phyloP scores from a whole-genome alignment of 371 early-diverging fungal species.

The Batrachochytrium dendrobatidis region DNA sequence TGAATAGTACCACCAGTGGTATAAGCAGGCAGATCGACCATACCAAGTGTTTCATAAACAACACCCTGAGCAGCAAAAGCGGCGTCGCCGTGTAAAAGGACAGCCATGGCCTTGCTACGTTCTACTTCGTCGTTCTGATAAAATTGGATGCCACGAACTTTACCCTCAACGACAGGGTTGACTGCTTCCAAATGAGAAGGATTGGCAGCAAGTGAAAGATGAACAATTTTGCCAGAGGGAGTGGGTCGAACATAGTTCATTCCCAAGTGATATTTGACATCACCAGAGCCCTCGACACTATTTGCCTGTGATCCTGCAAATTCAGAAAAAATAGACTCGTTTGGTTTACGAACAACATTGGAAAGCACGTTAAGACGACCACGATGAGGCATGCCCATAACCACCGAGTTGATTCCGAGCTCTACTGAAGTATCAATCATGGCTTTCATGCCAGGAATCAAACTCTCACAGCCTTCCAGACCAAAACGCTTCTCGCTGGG shows the following conservation, averaged over 20 bases:
- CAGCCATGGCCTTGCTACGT: conserved; percentile 74
- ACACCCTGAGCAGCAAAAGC: conserved; percentile 97
- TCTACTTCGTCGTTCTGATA: conserved; percentile 76
- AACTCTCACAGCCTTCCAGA: conserved; percentile 92
- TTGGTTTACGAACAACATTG: conserved; percentile 95
- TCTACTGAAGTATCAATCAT: conserved; percentile 92
- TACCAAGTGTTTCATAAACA: conserved; percentile 93
- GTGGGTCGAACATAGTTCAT: conserved; percentile 90
- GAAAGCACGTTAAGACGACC: conserved; percentile 96
- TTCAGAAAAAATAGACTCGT: conserved; percentile 95
- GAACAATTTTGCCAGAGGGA: conserved; percentile 89
- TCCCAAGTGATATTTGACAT: conserved; percentile 96
- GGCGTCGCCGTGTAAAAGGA: conserved; percentile 96
- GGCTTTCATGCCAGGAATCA: conserved; percentile 97
- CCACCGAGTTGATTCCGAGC: conserved; percentile 84
- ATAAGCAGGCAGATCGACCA: conserved; percentile 89
- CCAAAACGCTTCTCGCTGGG: conserved; percentile 96
- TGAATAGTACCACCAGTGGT: conserved; percentile 95
- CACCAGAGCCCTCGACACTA: conserved; percentile 90
- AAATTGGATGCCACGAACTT: conserved; percentile 89
- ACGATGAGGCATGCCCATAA: conserved; percentile 98
- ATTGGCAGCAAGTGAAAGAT: conserved; percentile 93
- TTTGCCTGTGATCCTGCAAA: conserved; percentile 74
- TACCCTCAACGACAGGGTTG: conserved; percentile 94
- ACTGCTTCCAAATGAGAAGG: conserved; percentile 98